Conservation (phyloP, 345 rosid genomes). For the Eutrema heterophyllum region DNA sequence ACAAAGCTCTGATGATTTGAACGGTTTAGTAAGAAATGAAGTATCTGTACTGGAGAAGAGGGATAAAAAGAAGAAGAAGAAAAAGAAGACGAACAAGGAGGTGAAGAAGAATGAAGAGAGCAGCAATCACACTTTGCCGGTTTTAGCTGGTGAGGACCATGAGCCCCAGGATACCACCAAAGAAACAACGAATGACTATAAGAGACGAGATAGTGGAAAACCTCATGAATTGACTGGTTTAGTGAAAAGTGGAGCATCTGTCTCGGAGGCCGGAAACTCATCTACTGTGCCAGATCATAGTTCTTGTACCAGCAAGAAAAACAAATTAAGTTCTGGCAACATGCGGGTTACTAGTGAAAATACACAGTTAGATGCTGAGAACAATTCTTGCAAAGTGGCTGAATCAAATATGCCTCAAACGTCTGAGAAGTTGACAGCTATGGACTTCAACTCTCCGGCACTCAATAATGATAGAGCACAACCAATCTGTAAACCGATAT, state of each 20-base stretch:
- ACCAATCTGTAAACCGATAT: constrained; percentile 47
- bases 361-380: not conserved
- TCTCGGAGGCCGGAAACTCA: not conserved
- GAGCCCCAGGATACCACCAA: not conserved
- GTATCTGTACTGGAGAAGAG: not conserved
- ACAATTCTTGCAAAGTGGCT: constrained; percentile 5
- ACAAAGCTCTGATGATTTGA: not conserved
- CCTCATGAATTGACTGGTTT: not conserved
- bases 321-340: not conserved
- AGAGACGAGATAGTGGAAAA: not conserved
- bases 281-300: not conserved
- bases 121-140: not conserved
- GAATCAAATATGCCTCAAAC: constrained; percentile 16
- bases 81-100: not conserved
- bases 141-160: not conserved
- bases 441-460: not conserved
- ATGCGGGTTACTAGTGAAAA: not conserved
- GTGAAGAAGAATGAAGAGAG: not conserved
- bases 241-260: not conserved
- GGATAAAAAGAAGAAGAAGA: not conserved
- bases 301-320: not conserved
- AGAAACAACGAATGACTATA: not conserved
- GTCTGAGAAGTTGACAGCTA: not conserved
- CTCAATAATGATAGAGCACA: constrained; percentile 33
- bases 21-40: not conserved